These are phyloP conservation scores for Raphidocelis subcapitata DNA, from an alignment of 139 green algal genomes.

Conservation along the genomic window DNA sequence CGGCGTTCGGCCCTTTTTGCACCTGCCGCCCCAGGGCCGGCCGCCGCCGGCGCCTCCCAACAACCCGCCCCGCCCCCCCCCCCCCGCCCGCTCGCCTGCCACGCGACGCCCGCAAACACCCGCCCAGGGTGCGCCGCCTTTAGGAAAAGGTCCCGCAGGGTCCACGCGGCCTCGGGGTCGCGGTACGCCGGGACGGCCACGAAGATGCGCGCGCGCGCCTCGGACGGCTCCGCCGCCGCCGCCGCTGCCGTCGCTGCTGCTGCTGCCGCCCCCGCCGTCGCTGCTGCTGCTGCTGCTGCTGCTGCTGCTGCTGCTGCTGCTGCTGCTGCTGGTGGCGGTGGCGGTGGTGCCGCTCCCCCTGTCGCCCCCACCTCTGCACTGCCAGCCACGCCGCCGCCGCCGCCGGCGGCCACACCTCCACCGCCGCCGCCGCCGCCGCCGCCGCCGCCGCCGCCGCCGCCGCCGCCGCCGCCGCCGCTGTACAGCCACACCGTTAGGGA, in stretches of 20 bases:
- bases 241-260: not conserved
- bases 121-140: constrained; percentile 48
- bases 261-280: not conserved
- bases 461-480: not conserved
- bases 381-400: not conserved
- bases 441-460: not conserved
- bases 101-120: constrained; percentile 64
- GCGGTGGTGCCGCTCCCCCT: not conserved
- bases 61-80: not conserved
- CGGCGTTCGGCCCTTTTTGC: too few species aligned
- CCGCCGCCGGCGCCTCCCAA: not conserved
- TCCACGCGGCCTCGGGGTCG: constrained; percentile 74
- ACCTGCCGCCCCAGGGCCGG: too few species aligned
- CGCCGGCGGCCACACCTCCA: not conserved
- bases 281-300: constrained; percentile 6
- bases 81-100: constrained; percentile 49
- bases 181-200: constrained; percentile 73
- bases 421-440: not conserved
- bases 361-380: not conserved
- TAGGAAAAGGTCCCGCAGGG: constrained; percentile 53
- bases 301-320: not conserved
- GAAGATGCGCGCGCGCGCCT: constrained; percentile 52
- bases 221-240: not conserved
- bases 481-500: constrained; percentile 72
- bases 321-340: constrained; percentile 2